Evolutionary conservation across 192 early-diverging fungal genomes (phyloP).

Genomic region (Phycomyces nitens): DNA sequence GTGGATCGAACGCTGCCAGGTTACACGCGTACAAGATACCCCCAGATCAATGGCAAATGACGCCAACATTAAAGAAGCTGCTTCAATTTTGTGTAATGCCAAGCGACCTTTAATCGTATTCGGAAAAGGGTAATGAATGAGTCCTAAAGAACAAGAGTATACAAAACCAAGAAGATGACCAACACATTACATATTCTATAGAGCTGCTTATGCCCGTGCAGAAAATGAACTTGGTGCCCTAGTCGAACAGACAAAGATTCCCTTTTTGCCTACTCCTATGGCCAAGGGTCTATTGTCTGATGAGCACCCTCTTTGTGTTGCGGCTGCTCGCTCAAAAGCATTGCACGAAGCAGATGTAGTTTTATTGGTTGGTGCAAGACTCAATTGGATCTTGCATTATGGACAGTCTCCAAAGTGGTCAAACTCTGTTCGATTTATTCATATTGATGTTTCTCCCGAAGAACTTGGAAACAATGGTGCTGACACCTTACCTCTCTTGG

Average conservation of each 20-base stretch:
- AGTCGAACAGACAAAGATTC: conserved; percentile 53
- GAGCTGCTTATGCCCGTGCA: conserved; percentile 61
- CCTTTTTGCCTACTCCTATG: conserved; percentile 73
- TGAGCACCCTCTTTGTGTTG: conserved; percentile 53
- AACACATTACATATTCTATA: conserved; percentile 9
- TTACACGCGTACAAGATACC: conserved; percentile 11
- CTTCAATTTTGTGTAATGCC: conserved; percentile 40
- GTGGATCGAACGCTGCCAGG: conserved; percentile 18
- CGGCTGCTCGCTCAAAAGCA: conserved; percentile 62
- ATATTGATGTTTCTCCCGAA: conserved; percentile 65
- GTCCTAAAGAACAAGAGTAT: background rate
- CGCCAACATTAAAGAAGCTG: conserved; percentile 38
- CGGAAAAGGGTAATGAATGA: conserved; percentile 59
- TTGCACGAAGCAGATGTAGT: conserved; percentile 66
- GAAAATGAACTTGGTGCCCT: conserved; percentile 54
- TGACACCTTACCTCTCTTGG: conserved; percentile 50
- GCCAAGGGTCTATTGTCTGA: conserved; percentile 72
- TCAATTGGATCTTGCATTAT: conserved; percentile 80
- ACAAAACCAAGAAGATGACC: background rate
- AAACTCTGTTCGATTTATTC: conserved; percentile 59
- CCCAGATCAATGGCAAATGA: conserved; percentile 50
- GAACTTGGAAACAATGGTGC: conserved; percentile 58
- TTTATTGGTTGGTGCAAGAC: conserved; percentile 59
- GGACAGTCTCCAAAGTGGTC: conserved; percentile 54
- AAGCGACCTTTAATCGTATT: conserved; percentile 60